Conservation (phyloP, 345 rosid genomes). For the Jatropha curcas region DNA sequence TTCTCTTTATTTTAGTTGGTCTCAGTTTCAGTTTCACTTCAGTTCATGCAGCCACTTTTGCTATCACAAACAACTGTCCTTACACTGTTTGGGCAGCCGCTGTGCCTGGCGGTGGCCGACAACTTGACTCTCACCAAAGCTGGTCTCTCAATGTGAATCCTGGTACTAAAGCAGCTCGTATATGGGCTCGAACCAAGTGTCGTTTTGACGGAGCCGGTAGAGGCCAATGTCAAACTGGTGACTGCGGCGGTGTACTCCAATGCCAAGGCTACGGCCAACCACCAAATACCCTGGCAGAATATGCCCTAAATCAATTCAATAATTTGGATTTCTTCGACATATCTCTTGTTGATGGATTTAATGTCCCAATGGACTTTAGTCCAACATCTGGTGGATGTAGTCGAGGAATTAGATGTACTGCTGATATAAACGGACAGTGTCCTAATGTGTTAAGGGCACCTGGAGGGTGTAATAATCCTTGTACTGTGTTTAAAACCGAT, state of each 20-base stretch:
- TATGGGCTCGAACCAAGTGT: constrained; percentile 30
- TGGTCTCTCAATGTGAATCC: constrained; percentile 8
- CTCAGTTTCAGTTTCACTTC: too few species aligned
- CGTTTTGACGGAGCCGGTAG: constrained; percentile 4
- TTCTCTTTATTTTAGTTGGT: too few species aligned
- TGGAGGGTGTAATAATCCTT: constrained; percentile 44
- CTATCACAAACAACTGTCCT: constrained; percentile 1
- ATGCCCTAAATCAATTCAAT: neutral
- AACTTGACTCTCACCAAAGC: neutral
- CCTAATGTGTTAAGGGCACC: constrained; percentile 39
- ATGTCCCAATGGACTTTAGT: constrained; percentile 49
- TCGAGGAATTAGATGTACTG: constrained; percentile 43
- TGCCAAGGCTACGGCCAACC: constrained; percentile 6
- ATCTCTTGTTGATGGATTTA: constrained; percentile 27
- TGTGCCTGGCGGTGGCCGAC: constrained; percentile 17
- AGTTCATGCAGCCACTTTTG: constrained; percentile 33
- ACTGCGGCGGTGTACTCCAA: constrained; percentile 5
- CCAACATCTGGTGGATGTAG: constrained; percentile 41
- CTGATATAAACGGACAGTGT: constrained; percentile 60
- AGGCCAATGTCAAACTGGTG: constrained; percentile 21
- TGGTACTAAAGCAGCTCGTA: constrained; percentile 15
- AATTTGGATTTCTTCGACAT: constrained; percentile 12
- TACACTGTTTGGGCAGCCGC: constrained; percentile 22
- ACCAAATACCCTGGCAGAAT: constrained; percentile 24
- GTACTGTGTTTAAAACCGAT: constrained; percentile 47